These are phyloP conservation scores for Dryas integrifolia DNA, from an alignment of 331 rosid species.

Conservation along the genomic window DNA sequence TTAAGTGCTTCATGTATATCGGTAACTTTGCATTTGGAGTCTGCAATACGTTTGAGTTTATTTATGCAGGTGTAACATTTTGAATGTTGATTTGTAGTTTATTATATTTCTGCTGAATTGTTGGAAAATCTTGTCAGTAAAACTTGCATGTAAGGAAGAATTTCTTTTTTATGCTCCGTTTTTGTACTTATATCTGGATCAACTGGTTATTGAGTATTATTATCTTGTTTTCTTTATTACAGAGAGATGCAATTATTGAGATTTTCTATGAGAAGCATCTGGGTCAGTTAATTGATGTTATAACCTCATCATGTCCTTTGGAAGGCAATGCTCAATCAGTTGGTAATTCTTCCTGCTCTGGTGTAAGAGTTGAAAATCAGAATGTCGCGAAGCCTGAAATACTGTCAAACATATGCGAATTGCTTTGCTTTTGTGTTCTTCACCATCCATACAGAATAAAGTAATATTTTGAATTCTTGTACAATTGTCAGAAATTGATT, in stretches of 20 bases:
- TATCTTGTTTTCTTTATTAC: slow-evolving; percentile 36
- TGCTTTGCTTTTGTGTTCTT: slow-evolving; percentile 92
- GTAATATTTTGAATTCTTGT: slow-evolving; percentile 48
- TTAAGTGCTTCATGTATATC: background rate
- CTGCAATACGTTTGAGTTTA: slow-evolving; percentile 29
- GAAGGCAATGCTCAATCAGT: slow-evolving; percentile 46
- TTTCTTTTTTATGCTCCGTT: slow-evolving; percentile 15
- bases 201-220: slow-evolving; percentile 28
- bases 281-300: slow-evolving; percentile 78
- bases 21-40: slow-evolving; percentile 19
- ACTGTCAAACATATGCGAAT: slow-evolving; percentile 81
- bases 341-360: slow-evolving; percentile 38
- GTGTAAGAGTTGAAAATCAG: slow-evolving; percentile 41
- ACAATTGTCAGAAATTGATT: slow-evolving; percentile 25
- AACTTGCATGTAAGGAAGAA: slow-evolving; percentile 39
- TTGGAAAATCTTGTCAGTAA: slow-evolving; percentile 47
- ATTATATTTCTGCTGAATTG: slow-evolving; percentile 52
- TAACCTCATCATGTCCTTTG: slow-evolving; percentile 70
- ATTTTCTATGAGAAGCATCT: slow-evolving; percentile 92
- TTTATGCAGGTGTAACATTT: slow-evolving; percentile 40
- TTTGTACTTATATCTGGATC: slow-evolving; percentile 19
- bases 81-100: slow-evolving; percentile 54
- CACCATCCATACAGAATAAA: slow-evolving; percentile 97
- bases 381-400: slow-evolving; percentile 79
- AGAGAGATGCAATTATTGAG: slow-evolving; percentile 87